Evolutionary conservation across 1,139 yeast genomes (phyloP), one percentile per base, ranked within the genome.

Genomic region (Hansenula lynferdii): DNA sequence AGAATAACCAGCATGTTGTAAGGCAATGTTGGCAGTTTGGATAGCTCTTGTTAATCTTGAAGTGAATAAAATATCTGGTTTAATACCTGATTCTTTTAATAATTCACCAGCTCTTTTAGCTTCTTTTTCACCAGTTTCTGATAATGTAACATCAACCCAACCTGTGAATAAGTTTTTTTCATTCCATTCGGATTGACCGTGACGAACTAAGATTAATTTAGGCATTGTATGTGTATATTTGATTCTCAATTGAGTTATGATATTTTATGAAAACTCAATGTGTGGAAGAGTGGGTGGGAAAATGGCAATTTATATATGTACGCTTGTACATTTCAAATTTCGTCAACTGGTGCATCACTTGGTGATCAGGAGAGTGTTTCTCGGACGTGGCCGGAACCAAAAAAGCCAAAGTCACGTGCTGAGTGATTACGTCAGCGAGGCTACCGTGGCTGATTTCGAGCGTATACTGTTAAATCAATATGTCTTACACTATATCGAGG

Each of bases 121-220:
- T 73, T 92, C 97, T 65, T 82, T 75, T 65, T 75, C 78, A 68
- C 97, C 97, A 56, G 75, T 69, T 47, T 76, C 90, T 42, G 94
- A 80, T 65, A 92, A 80, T 64, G 78, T 76, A 53, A 87, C 95
- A 67, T 90, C 97, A 50, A 90, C 97, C 98, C 98, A 92, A 62
- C 98, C 98, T 66, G 97, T 90, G 82, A 92, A 92, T 58, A 90
- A 77, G 79, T 92, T 90, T 78, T 86, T 86, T 70, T 87, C 96
- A 70, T 90, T 90, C 97, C 97, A 90, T 69, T 86, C 97, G 71
- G 96, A 85, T 77, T 90, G 96, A 62, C 97, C 97, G 92, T 90
- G 97, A 78, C 97, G 84, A 57, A 84, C 85, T 65, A 84, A 72
- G 61, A 84, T 76, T 69, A 84, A 75, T 67, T 81, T 83, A 59